These are phyloP conservation scores for Ceratobasidium sp. DNA, from an alignment of 1,284 basidiomycete genomes.

Conservation along the genomic window DNA sequence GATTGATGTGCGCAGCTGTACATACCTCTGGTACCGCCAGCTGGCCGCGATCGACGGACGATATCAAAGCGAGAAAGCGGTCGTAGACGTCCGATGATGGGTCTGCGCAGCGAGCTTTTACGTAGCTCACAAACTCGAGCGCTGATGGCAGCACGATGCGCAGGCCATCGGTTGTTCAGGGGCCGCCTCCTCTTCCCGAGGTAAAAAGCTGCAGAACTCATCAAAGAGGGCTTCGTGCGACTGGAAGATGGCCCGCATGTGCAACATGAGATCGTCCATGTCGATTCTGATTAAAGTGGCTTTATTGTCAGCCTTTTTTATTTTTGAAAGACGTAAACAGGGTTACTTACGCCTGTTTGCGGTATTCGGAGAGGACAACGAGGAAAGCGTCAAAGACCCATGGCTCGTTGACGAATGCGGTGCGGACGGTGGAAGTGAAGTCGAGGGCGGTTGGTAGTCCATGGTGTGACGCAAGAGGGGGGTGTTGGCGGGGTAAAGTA, in stretches of 20 bases:
- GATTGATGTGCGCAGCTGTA: not conserved
- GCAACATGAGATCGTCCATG: slow-evolving; percentile 31
- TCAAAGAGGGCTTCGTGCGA: slow-evolving; percentile 27
- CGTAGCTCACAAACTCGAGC: slow-evolving; percentile 30
- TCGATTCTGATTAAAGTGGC: slow-evolving; percentile 3
- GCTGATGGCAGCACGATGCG: slow-evolving; percentile 28
- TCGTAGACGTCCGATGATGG: slow-evolving; percentile 16
- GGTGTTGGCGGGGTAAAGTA: no score
- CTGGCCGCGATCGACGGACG: slow-evolving; percentile 26
- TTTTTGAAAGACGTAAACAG: not conserved
- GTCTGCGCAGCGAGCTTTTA: slow-evolving; percentile 17
- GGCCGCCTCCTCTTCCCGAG: not conserved
- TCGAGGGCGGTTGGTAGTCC: slow-evolving; percentile 32
- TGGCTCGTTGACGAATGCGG: slow-evolving; percentile 14
- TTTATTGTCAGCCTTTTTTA: not conserved
- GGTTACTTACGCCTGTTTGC: slow-evolving; percentile 19
- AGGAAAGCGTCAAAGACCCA: slow-evolving; percentile 32
- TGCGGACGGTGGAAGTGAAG: slow-evolving; percentile 26
- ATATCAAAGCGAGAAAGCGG: slow-evolving; percentile 3
- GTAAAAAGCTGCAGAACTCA: slow-evolving; percentile 35
- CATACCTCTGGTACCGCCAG: slow-evolving; percentile 27
- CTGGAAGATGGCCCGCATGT: slow-evolving; percentile 33
- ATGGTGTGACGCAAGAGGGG: not conserved
- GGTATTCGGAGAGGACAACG: slow-evolving; percentile 22
- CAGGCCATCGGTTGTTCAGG: not conserved